Base-by-base conservation (phyloP, 805 yeast species). In the Ogataea allantospora region DNA sequence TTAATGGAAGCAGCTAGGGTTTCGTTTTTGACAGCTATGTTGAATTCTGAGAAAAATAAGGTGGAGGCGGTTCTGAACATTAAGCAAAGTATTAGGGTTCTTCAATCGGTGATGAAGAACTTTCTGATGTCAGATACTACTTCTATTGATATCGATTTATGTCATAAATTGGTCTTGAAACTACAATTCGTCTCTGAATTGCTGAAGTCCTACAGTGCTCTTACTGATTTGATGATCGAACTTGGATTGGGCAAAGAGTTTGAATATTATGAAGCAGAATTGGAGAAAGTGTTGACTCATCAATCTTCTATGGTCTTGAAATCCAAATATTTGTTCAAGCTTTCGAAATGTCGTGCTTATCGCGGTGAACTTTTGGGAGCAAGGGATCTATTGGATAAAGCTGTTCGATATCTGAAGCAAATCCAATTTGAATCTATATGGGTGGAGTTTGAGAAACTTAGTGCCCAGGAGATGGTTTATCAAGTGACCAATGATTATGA, bases 191-290 rank as follows among this genome's bases (percentile, higher is more conserved):
- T 45, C 54, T 10, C 51, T 78, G 22, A 33, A 9, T 19, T 45
- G 16, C 50, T 67, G 9, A 49, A 55, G 4, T 47, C 73, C 3
- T 77, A 75, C 46, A 55, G 60, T 6, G 38, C 40, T 3, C 57
- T 77, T 17, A 58, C 78, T 15, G 55, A 63, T 3, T 50, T 65
- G 0, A 65, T 69, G 36, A 58, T 67, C 11, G 71, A 67, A 24
- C 52, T 77, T 25, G 88, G 89, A 0, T 51, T 79, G 3, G 62
- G 78, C 0, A 76, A 75, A 44, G 88, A 83, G 38, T 69, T 79
- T 31, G 68, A 71, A 2, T 78, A 68, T 51, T 82, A 71, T 56
- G 46, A 70, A 3, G 63, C 63, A 5, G 89, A 83, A 47, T 63
- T 75, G 24, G 57, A 60, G 5, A 65, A 61, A 23, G 51, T 76